Evolutionary conservation across 352 stramenopile species (phyloP).

Genomic region (Phytophthora sojae): DNA sequence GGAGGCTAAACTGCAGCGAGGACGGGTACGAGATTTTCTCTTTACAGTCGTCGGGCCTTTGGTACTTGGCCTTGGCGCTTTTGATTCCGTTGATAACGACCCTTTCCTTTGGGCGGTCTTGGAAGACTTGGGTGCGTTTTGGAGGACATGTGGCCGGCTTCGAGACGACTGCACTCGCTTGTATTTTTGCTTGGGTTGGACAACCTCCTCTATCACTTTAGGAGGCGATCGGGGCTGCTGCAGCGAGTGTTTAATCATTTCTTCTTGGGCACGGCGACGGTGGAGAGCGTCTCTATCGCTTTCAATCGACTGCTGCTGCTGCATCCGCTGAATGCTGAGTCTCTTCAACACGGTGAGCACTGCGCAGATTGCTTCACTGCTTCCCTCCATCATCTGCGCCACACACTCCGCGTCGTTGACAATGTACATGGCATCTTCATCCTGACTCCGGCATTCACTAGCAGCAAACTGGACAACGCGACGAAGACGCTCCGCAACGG

Average conservation of each 20-base stretch:
- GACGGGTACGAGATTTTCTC: neutral
- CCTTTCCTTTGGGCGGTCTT: neutral
- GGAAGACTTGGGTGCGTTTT: neutral
- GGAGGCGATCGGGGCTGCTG: neutral
- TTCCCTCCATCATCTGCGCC: constrained; percentile 42
- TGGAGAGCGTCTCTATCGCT: constrained; percentile 2
- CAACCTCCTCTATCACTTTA: neutral
- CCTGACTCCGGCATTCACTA: constrained; percentile 42
- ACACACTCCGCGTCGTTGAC: constrained; percentile 58
- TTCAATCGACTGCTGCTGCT: constrained; percentile 1
- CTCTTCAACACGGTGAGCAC: constrained; percentile 59
- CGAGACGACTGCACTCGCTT: constrained; percentile 10
- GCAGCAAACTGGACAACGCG: constrained; percentile 54
- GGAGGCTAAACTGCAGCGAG: neutral
- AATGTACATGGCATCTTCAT: constrained; percentile 56
- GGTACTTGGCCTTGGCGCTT: constrained; percentile 6
- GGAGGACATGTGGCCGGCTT: constrained; percentile 4
- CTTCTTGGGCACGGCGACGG: constrained; percentile 10
- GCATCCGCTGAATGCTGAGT: constrained; percentile 21
- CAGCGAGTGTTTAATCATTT: constrained; percentile 20
- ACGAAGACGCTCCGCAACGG: constrained; percentile 28
- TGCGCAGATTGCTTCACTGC: constrained; percentile 48
- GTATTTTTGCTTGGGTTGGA: constrained; percentile 10
- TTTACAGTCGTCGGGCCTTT: constrained; percentile 11
- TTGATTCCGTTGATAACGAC: neutral